Evolutionary conservation across 192 early-diverging fungal species (phyloP).

Genomic region (Dissophora globulifera): DNA sequence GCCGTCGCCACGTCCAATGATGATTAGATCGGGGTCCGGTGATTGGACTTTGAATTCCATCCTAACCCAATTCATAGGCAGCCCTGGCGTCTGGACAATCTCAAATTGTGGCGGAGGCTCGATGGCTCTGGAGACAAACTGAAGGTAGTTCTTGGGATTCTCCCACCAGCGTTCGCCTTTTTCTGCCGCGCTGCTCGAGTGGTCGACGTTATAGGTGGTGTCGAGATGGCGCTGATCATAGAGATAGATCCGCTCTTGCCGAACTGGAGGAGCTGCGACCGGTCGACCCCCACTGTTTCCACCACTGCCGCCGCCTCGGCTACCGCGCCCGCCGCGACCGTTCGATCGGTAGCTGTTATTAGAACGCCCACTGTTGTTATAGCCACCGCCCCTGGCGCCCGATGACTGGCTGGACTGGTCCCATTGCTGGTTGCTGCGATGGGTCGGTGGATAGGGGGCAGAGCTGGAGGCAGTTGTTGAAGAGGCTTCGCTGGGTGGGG

Average conservation of each 20-base stretch:
- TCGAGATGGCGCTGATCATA: slow-evolving; percentile 52
- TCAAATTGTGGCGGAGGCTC: slow-evolving; percentile 48
- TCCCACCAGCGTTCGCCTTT: slow-evolving; percentile 55
- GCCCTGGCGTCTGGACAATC: slow-evolving; percentile 16
- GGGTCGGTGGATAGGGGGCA: slow-evolving; percentile 32
- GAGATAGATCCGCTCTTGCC: slow-evolving; percentile 39
- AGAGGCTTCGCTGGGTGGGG: slow-evolving; percentile 8
- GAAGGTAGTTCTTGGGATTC: slow-evolving; percentile 49
- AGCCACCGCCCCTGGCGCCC: no score
- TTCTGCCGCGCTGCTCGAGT: slow-evolving; percentile 25
- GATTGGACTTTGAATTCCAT: slow-evolving; percentile 49
- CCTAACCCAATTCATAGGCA: slow-evolving; percentile 49
- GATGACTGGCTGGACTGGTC: slow-evolving; percentile 16
- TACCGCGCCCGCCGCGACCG: slow-evolving; percentile 12
- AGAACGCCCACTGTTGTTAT: neutral
- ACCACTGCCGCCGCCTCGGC: slow-evolving; percentile 20
- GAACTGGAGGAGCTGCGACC: slow-evolving; percentile 20
- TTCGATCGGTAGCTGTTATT: slow-evolving; percentile 1
- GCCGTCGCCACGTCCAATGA: slow-evolving; percentile 49
- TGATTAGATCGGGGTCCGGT: slow-evolving; percentile 33
- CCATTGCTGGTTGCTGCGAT: slow-evolving; percentile 20
- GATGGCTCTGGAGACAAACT: slow-evolving; percentile 42
- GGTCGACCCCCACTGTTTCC: slow-evolving; percentile 18
- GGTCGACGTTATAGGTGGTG: slow-evolving; percentile 39
- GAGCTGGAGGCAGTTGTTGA: slow-evolving; percentile 6